Base-by-base conservation (phyloP, 1,284 basidiomycete species). In the Singerocomus inundabilis region DNA sequence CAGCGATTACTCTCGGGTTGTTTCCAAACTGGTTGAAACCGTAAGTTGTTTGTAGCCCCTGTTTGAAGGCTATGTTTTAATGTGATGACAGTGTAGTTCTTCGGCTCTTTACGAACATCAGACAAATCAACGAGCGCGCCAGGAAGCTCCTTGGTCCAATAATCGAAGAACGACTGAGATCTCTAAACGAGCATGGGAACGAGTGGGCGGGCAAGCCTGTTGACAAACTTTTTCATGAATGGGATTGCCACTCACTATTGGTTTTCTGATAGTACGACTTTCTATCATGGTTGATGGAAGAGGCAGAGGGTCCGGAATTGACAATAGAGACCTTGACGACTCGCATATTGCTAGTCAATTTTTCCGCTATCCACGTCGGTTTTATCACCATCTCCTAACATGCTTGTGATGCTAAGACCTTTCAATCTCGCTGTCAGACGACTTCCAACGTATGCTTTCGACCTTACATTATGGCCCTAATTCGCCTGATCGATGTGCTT, bases 11-110 rank as follows among this genome's bases (percentile, higher is more conserved):
- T 6, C 55, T 79, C 40, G 57, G 59, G 10, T 10, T 70, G 3
- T 71, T 74, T 40, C 78, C 77, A 0, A 54, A 53, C 1, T 64
- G 73, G 37, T 43, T 78, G 31, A 69, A 67, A 52, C 63, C 70
- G 77, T 76, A 57, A 49, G 70, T 53, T 30, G 6, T 11, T 13
- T 8, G 24, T 6, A 11, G 10, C 16, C 9, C 15, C 5, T 29
- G 7, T 28, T 15, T 15, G 1, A 18, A 8, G 2, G 5, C 15
- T 25, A 26, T 24, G 15, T 15, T 21, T 42, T 2, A 36, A 32
- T 4, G 5, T 21, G 0, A 12, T 6, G 21, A 16, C 38, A 59
- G 54, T 15, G 26, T 53, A 2, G 46, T 32, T 44, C 26, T 31
- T 5, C 34, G 25, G 0, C 34, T 46, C 2, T 33, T 51, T 9